Base-by-base conservation (phyloP, 2,329 filamentous ascomycete genomes). In the Atkinsonella hypoxylon region DNA sequence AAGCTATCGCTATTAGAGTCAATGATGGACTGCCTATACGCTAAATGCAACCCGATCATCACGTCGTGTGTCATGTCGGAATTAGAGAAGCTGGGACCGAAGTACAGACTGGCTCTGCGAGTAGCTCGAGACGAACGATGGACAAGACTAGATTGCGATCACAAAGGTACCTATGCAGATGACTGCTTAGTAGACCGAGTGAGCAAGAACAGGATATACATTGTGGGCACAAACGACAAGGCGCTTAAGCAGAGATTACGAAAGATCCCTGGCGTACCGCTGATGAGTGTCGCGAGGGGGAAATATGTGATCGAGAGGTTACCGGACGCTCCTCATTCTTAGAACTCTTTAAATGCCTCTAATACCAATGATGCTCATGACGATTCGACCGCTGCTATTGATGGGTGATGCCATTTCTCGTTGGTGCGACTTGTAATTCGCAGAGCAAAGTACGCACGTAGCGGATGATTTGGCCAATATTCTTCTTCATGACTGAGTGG, bases 241-340 rank as follows among this genome's bases (percentile, higher is more conserved):
- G 87, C 89, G 58, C 70, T 94, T 53, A 93, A 94, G 72, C 76
- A 89, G 62, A 75, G 90, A 51, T 77, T 95, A 60, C 77, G 90
- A 55, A 96, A 95, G 71, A 67, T 75, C 42, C 68, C 70, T 40
- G 75, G 77, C 67, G 82, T 86, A 51, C 83, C 83, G 26, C 81
- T 87, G 59, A 77, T 95, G 75, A 89, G 83, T 61, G 88, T 93
- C 30, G 87, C 85, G 6, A 79, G 87, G 61, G 89, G 87, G 44
- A 96, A 96, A 69, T 97, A 96, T 68, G 84, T 91, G 45, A 93
- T 98, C 62, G 93, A 97, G 75, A 81, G 90, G 60, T 69, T 96
- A 55, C 90, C 90, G 5, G 87, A 89, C 67, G 88, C 87, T 38
- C 87, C 87, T 34, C 83, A 89, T 46, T 68, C 51, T 11, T 52